A percentile compares a stretch with the other conserved stretches of the same genome.
These are phyloP conservation scores for Flaveria brownii DNA, from an alignment of 129 eudicot species.

Conservation along the genomic window DNA sequence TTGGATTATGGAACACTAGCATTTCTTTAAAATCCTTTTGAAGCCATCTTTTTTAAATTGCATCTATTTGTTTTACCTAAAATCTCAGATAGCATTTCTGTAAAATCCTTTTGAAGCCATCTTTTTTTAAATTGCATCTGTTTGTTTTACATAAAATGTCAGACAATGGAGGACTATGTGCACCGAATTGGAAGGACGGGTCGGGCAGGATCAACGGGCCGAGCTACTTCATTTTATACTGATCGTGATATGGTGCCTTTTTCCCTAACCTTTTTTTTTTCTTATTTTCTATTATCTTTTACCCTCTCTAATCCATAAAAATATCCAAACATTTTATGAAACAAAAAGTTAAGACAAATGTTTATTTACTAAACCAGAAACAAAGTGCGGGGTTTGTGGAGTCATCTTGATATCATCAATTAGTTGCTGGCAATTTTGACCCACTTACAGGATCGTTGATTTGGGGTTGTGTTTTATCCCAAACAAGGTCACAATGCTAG, in stretches of 20 bases:
- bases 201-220: slow-evolving; percentile 90
- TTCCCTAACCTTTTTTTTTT: slow-evolving; percentile 18
- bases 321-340: background rate
- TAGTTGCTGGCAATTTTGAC: background rate
- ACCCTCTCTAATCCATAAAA: background rate
- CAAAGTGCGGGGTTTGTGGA: background rate
- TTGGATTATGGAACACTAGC: slow-evolving; percentile 4
- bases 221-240: slow-evolving; percentile 76
- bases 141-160: slow-evolving; percentile 18
- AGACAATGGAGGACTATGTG: slow-evolving; percentile 90
- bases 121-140: slow-evolving; percentile 2
- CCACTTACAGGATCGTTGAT: background rate
- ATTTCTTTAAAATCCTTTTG: background rate
- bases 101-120: background rate
- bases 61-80: slow-evolving; percentile 16
- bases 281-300: background rate
- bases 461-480: background rate
- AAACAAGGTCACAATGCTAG: background rate
- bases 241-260: slow-evolving; percentile 71
- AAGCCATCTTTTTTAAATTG: background rate
- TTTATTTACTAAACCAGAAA: slow-evolving; percentile 2
- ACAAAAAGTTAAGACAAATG: background rate
- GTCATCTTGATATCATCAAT: slow-evolving; percentile 2
- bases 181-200: slow-evolving; percentile 92
- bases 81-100: background rate